Percentiles rank a stretch among this genome's conserved stretches.
Evolutionary conservation across 1,284 basidiomycete species (phyloP).

Genomic region (Gomphus bonarii): DNA sequence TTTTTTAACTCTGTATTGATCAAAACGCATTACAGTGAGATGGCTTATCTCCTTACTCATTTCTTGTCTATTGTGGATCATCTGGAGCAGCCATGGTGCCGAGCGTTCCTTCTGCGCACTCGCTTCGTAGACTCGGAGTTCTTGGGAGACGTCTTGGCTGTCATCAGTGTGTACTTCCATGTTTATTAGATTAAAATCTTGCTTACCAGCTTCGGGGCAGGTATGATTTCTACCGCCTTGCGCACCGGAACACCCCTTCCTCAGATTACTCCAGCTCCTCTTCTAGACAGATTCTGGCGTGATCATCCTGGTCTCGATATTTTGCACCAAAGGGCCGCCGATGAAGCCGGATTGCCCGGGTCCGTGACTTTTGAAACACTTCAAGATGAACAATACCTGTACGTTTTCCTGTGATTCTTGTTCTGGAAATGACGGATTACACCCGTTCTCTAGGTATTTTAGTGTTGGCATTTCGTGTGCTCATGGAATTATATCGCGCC

Average conservation of each 20-base stretch:
- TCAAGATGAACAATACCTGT: slow-evolving; percentile 60
- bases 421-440: background rate
- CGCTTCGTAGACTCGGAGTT: slow-evolving; percentile 73
- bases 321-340: slow-evolving; percentile 53
- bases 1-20: too few relatives aligned
- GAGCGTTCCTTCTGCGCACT: slow-evolving; percentile 66
- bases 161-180: slow-evolving; percentile 46
- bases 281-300: slow-evolving; percentile 67
- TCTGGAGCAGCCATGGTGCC: slow-evolving; percentile 62
- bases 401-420: background rate
- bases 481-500: slow-evolving; percentile 51
- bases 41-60: slow-evolving; percentile 52
- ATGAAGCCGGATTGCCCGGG: slow-evolving; percentile 58
- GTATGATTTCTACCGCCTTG: slow-evolving; percentile 60
- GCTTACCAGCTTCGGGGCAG: slow-evolving; percentile 23
- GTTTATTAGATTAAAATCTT: background rate
- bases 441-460: slow-evolving; percentile 38
- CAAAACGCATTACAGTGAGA: slow-evolving; percentile 34
- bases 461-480: slow-evolving; percentile 68
- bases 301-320: slow-evolving; percentile 51
- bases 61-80: slow-evolving; percentile 54
- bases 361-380: slow-evolving; percentile 55
- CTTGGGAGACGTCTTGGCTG: slow-evolving; percentile 73
- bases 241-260: slow-evolving; percentile 71
- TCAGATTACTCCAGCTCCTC: slow-evolving; percentile 78